Evolutionary conservation across 2,329 filamentous ascomycete species (phyloP), one percentile per base, ranked within the genome.

Genomic region (Clarireedia paspali): DNA sequence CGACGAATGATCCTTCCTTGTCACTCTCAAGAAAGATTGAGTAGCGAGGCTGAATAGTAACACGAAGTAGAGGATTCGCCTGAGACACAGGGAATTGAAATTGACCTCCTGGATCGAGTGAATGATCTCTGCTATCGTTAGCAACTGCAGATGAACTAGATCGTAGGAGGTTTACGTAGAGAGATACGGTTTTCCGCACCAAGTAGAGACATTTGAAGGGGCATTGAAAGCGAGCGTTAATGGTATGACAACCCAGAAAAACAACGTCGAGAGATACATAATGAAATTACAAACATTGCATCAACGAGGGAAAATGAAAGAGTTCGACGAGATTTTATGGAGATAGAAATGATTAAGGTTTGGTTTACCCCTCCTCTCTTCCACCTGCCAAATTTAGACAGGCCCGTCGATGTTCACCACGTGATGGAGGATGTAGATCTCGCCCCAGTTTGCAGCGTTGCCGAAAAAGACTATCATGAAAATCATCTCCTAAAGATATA

Each of bases 51-150:
- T 71, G 70, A n/a, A 78, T 57, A n/a, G 67, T 68, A 2, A 78
- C 59, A 59, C 75, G 68, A 14, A 79, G 66, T 42, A 75, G 60
- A 4, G 70, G 69, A n/a, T 61, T 62, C 3, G 64, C 47, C 20
- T 72, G 72, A 23, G 56, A 59, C 6, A 58, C 17, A 72, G 77
- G 76, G 34, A 71, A 67, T 6, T 70, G 60, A 5, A 80, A 70
- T 64, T 70, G 70, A 20, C 78, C 77, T 36, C 75, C 76, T 0
- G 77, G 77, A 59, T 77, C 66, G 59, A 76, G 73, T 1, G 75
- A 73, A 4, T 71, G 69, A 56, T 76, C 73, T 48, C 75, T 76
- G 44, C 4, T 30, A 24, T 47, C 10, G 47, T 17, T 30, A 23
- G 6, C 6, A 47, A 2, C 20, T 23, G 20, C 10, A 24, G 6